Percentiles rank a stretch among this genome's conserved stretches.
phyloP scores from a whole-genome alignment of 345 rosid genomes.

The Eucalyptus lansdowneana region DNA sequence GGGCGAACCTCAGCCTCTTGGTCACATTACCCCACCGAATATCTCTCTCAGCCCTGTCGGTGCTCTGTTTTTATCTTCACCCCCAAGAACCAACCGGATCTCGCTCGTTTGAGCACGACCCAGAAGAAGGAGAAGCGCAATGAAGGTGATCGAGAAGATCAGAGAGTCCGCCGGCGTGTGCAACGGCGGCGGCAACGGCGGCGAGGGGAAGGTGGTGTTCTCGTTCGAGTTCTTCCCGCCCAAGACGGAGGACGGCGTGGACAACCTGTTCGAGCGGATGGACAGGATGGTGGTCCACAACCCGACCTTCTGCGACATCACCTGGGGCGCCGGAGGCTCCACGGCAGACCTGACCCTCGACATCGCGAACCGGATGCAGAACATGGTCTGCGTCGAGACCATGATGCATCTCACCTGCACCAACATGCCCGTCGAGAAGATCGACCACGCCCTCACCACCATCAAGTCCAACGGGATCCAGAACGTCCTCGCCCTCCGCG shows the following conservation, averaged over 20 bases:
- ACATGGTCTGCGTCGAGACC: conserved; percentile 87
- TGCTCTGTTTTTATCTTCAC: background rate
- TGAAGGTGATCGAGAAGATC: conserved; percentile 93
- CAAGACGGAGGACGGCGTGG: conserved; percentile 94
- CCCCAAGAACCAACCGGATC: background rate
- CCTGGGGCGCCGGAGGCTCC: conserved; percentile 99
- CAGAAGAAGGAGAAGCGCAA: background rate
- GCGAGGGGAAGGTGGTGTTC: conserved; percentile 45
- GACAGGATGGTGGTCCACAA: conserved; percentile 87
- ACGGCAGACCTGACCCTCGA: conserved; percentile 94
- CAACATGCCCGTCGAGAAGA: conserved; percentile 94
- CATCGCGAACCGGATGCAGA: conserved; percentile 96
- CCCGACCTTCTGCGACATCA: conserved; percentile 93
- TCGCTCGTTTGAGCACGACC: background rate
- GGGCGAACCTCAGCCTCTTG: background rate
- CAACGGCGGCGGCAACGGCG: background rate
- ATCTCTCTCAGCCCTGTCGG: background rate
- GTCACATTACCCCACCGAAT: background rate
- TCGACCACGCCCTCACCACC: conserved; percentile 74
- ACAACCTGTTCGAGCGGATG: conserved; percentile 93
- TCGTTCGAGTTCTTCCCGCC: conserved; percentile 99
- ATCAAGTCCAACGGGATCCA: conserved; percentile 90
- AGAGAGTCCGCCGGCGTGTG: conserved; percentile 5
- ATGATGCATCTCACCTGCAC: conserved; percentile 99
- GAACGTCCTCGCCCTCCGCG: conserved; percentile 97